phyloP scores from a whole-genome alignment of 805 yeast species.

The Wickerhamomyces hampshirensis region DNA sequence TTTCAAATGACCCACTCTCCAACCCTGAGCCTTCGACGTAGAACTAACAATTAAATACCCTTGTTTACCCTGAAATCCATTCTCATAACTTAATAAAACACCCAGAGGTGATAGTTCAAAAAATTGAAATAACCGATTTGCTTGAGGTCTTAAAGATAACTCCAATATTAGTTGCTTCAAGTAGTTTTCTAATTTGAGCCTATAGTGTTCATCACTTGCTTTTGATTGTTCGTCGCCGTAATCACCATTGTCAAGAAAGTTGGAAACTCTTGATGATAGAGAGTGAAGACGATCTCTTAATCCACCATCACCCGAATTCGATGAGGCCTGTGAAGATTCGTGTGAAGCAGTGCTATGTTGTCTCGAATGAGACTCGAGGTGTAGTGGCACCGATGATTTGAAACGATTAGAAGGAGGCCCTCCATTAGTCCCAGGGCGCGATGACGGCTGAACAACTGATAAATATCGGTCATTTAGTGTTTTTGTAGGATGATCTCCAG shows the following conservation, averaged over 20 bases:
- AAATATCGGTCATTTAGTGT: conserved; percentile 23
- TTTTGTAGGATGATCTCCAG: conserved; percentile 1
- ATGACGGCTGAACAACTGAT: conserved; percentile 8
- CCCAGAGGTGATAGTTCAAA: conserved; percentile 89
- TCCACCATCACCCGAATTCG: conserved; percentile 5
- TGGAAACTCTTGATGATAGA: conserved; percentile 17
- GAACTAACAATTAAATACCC: conserved; percentile 80
- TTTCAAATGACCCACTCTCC: conserved; percentile 89
- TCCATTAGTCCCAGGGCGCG: no score
- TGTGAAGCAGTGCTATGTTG: not conserved
- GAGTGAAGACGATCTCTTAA: conserved; percentile 14
- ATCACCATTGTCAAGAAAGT: conserved; percentile 2
- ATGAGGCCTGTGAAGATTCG: conserved; percentile 4
- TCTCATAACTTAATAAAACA: conserved; percentile 75
- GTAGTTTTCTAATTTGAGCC: conserved; percentile 54
- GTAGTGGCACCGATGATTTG: no score
- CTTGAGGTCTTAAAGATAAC: conserved; percentile 70
- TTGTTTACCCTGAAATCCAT: conserved; percentile 80
- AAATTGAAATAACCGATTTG: conserved; percentile 79
- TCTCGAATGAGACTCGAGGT: not conserved
- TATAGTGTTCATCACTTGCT: conserved; percentile 20
- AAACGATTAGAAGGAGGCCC: no score
- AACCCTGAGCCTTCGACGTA: conserved; percentile 84
- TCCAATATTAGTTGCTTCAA: conserved; percentile 54
- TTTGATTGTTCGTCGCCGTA: not conserved